Base-by-base conservation (phyloP, 441 rosid species). In the Corymbia calophylla region DNA sequence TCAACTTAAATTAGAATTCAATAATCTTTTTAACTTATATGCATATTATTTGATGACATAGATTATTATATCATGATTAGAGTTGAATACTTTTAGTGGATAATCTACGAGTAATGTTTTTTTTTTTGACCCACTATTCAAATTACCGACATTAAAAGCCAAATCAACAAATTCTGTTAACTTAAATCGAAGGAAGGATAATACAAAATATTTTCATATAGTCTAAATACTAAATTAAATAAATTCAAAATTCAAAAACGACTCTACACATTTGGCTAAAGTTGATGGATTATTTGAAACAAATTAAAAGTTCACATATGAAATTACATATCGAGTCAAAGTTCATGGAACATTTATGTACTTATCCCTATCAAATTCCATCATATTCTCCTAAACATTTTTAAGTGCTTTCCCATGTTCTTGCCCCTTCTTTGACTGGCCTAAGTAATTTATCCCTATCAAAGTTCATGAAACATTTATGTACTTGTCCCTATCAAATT, bases 271-370 rank as follows among this genome's bases (percentile, higher is more conserved):
- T 39, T 39, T 39, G 44, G 44, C 44, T 39, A 39, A 39, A 39
- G 44, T 39, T 39, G 44, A 39, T 39, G 44, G 44, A 39, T 39
- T 39, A 39, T 39, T 39, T 19, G 3, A 1, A 10, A 0, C 6
- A 70, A 5, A 0, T 19, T 70, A 19, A 2, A 70, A 35, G 2
- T 35, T 70, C 2, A 3, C 0, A 0, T 0, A 18, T 5, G 0
- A 35, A 2, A 5, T 19, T 18, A 0, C 1, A 32, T 8, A 64
- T n/a, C 5, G 5, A 11, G 2, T 0, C 35, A 70, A 70, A 66
- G 4, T 31, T 19, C 3, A 70, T 1, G 9, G 19, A 70, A 70
- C 19, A 0, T 35, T 10, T 1, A 7, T 16, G 1, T 0, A 9
- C 14, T 10, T 10, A 23, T 35, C 81, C 29, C 4, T 0, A 31